These are phyloP conservation scores for Draba incana DNA, from an alignment of 345 rosid species.

Conservation along the genomic window DNA sequence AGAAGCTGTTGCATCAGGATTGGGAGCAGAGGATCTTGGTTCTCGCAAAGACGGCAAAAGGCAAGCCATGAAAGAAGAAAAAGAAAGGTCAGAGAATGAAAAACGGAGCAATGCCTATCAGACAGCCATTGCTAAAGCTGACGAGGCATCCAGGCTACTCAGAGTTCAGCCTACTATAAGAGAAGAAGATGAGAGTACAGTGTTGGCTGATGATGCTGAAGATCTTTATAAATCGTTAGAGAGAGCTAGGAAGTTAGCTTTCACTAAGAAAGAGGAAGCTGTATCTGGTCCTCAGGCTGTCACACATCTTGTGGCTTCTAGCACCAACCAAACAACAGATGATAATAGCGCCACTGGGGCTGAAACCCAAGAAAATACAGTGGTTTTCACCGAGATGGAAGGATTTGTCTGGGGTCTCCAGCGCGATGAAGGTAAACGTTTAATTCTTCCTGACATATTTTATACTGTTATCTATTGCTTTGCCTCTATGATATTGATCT, in stretches of 20 bases:
- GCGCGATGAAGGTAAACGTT: slow-evolving; percentile 66
- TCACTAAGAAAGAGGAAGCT: slow-evolving; percentile 64
- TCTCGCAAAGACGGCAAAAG: slow-evolving; percentile 83
- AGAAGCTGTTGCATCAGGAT: slow-evolving; percentile 81
- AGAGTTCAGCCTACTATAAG: slow-evolving; percentile 49
- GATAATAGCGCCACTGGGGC: slow-evolving; percentile 50
- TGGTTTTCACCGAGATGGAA: slow-evolving; percentile 91
- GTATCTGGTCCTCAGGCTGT: slow-evolving; percentile 73
- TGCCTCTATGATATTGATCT: slow-evolving; percentile 21
- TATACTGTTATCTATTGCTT: slow-evolving; percentile 11
- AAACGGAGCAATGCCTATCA: slow-evolving; percentile 75
- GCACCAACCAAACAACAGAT: slow-evolving; percentile 48
- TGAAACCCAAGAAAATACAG: slow-evolving; percentile 75
- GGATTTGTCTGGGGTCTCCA: slow-evolving; percentile 95
- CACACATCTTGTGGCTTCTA: slow-evolving; percentile 64
- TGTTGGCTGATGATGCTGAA: slow-evolving; percentile 79
- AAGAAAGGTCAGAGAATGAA: slow-evolving; percentile 77
- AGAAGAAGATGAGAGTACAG: slow-evolving; percentile 65
- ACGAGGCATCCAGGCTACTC: slow-evolving; percentile 81
- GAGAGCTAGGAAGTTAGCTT: slow-evolving; percentile 82
- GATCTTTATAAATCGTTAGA: slow-evolving; percentile 81
- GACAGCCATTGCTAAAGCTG: slow-evolving; percentile 81
- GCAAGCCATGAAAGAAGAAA: slow-evolving; percentile 78
- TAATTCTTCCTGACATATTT: slow-evolving; percentile 8
- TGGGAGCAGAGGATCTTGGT: slow-evolving; percentile 91